Evolutionary conservation across 2,329 filamentous ascomycete genomes (phyloP).

Genomic region (Diaporthe sp.): DNA sequence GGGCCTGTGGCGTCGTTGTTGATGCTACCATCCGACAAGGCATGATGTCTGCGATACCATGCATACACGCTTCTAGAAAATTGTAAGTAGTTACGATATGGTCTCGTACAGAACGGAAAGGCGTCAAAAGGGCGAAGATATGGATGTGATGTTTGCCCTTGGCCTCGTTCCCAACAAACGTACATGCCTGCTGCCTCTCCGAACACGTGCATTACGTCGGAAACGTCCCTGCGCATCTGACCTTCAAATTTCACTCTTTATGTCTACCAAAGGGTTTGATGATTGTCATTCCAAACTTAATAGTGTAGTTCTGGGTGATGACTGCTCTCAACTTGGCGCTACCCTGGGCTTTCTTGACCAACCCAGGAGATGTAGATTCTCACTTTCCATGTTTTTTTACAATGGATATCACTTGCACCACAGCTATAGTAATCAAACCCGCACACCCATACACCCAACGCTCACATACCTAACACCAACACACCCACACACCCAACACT

Average conservation of each 20-base stretch:
- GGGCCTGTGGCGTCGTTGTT: not conserved
- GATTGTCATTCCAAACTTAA: not conserved
- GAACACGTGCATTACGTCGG: not conserved
- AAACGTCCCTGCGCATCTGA: not conserved
- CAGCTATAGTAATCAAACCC: no score
- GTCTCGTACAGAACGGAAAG: not conserved
- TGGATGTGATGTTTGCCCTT: not conserved
- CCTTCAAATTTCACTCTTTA: not conserved
- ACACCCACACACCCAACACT: no score
- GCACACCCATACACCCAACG: no score
- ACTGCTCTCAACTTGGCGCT: not conserved
- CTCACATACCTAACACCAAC: no score
- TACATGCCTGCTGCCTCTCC: not conserved
- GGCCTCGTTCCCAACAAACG: not conserved
- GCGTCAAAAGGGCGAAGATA: not conserved
- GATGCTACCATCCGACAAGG: not conserved
- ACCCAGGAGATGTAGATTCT: no score
- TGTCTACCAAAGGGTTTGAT: not conserved
- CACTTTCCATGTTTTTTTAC: no score
- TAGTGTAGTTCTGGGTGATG: not conserved
- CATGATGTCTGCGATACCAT: no score
- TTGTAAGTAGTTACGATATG: not conserved
- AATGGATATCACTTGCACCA: no score
- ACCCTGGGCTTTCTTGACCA: no score
- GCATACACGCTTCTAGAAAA: not conserved